These are phyloP conservation scores for Malus hybrid DNA, from an alignment of 331 rosid species.

Conservation along the genomic window DNA sequence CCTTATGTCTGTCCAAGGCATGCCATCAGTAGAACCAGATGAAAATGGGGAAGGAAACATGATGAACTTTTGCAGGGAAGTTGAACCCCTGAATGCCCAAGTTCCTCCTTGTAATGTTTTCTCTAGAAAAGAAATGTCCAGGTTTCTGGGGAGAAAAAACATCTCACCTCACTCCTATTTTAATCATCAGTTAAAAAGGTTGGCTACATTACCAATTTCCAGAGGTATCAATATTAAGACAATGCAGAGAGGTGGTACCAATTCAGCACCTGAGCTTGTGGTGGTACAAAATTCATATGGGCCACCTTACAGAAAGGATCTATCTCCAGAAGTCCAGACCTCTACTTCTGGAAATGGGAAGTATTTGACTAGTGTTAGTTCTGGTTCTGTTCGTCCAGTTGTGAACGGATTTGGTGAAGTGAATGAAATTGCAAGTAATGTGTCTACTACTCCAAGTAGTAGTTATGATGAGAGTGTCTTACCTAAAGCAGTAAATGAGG, in stretches of 20 bases:
- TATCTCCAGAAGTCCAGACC: conserved; percentile 22
- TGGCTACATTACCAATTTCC: conserved; percentile 31
- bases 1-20: conserved; percentile 23
- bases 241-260: conserved; percentile 14
- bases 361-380: conserved; percentile 25
- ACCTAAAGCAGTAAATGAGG: conserved; percentile 27
- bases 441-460: conserved; percentile 19
- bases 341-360: conserved; percentile 30
- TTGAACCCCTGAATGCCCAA: conserved; percentile 71
- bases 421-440: conserved; percentile 14
- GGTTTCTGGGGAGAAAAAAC: conserved; percentile 45
- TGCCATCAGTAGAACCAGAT: conserved; percentile 27
- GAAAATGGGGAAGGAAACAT: conserved; percentile 28
- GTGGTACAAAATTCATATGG: conserved; percentile 40
- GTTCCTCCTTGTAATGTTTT: conserved; percentile 69
- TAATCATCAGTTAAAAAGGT: conserved; percentile 30
- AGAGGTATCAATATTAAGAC: conserved; percentile 22
- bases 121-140: conserved; percentile 72
- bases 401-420: conserved; percentile 43
- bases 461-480: conserved; percentile 16
- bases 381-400: conserved; percentile 30
- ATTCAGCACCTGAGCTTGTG: conserved; percentile 21
- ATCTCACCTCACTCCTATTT: conserved; percentile 43
- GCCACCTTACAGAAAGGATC: conserved; percentile 21
- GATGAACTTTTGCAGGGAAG: conserved; percentile 25